These are phyloP conservation scores for Chamaenerion angustifolium DNA, from an alignment of 345 rosid genomes.

Conservation along the genomic window DNA sequence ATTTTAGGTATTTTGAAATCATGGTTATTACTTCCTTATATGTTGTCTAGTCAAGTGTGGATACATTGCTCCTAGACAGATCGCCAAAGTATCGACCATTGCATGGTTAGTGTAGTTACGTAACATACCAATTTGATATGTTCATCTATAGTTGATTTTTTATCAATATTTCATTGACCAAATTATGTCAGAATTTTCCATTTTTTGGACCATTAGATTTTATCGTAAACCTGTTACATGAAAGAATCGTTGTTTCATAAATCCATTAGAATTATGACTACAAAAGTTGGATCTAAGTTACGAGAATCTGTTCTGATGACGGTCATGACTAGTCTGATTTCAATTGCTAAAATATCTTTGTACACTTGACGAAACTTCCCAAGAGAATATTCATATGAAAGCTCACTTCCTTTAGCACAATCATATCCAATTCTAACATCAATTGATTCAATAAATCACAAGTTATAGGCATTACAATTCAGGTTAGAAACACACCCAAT, in stretches of 20 bases:
- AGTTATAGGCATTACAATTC: slow-evolving; percentile 4
- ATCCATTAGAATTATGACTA: neutral
- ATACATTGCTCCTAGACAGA: too few relatives aligned
- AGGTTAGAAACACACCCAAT: slow-evolving; percentile 8
- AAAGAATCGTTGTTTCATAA: neutral
- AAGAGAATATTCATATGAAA: slow-evolving; percentile 1
- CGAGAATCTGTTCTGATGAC: neutral
- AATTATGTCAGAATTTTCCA: neutral
- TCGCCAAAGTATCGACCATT: too few relatives aligned
- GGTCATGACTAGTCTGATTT: neutral
- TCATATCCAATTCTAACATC: neutral
- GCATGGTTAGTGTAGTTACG: neutral
- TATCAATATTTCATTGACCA: neutral
- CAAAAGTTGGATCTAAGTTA: neutral
- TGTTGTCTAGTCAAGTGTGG: too few relatives aligned
- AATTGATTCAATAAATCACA: neutral
- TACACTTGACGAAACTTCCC: neutral
- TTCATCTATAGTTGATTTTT: neutral
- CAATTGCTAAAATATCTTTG: neutral
- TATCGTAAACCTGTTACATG: neutral
- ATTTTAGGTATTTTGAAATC: too few relatives aligned
- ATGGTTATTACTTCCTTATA: too few relatives aligned
- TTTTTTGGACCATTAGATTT: neutral
- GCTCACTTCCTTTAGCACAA: slow-evolving; percentile 3
- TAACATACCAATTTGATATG: neutral